Evolutionary conservation across 1,284 basidiomycete genomes (phyloP).

Genomic region (Meripilus lineatus): DNA sequence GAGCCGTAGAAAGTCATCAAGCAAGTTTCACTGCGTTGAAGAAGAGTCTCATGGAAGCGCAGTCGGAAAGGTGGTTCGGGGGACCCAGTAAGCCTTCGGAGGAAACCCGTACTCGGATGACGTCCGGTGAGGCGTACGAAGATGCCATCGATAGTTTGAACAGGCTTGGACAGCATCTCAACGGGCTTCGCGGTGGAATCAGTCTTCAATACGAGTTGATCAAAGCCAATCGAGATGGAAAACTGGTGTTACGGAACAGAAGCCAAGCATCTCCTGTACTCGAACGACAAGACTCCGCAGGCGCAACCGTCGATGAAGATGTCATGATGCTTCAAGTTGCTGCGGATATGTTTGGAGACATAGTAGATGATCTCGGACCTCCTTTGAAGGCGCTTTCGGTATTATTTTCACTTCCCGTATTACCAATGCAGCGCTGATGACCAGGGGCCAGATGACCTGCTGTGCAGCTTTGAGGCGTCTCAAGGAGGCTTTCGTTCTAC

Average conservation of each 20-base stretch:
- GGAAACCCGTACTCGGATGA: constrained; percentile 25
- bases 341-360: constrained; percentile 74
- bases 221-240: constrained; percentile 56
- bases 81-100: constrained; percentile 31
- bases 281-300: not conserved
- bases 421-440: not conserved
- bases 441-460: constrained; percentile 64
- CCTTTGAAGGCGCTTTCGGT: constrained; percentile 77
- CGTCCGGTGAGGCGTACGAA: constrained; percentile 64
- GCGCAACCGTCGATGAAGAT: constrained; percentile 36
- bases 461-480: constrained; percentile 54
- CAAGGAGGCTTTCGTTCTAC: constrained; percentile 55
- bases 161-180: constrained; percentile 86
- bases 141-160: constrained; percentile 82
- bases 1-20: constrained; percentile 79
- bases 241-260: constrained; percentile 33
- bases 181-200: constrained; percentile 80
- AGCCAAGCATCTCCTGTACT: too few relatives aligned
- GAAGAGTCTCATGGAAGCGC: constrained; percentile 78
- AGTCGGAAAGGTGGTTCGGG: constrained; percentile 68
- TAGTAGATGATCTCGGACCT: constrained; percentile 80
- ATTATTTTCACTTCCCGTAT: constrained; percentile 20
- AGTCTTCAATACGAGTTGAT: constrained; percentile 79
- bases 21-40: constrained; percentile 85
- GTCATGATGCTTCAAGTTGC: constrained; percentile 57